Evolutionary conservation across 257 asterid genomes (phyloP).

Genomic region (Solanum arcanum): DNA sequence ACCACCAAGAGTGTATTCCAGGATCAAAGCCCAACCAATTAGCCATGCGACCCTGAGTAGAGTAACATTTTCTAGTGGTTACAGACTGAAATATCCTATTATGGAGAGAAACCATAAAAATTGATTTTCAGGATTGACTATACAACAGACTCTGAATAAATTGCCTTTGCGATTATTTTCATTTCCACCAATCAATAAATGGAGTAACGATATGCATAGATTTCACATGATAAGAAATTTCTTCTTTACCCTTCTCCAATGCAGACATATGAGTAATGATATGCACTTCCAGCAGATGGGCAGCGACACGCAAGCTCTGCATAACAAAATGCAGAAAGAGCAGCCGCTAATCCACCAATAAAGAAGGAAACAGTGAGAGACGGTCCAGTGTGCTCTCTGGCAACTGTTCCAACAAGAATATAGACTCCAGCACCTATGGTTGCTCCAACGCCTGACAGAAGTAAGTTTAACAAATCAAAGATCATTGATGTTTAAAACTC

Average conservation of each 20-base stretch:
- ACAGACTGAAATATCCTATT: not conserved
- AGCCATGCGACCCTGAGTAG: conserved; percentile 81
- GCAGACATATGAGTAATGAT: conserved; percentile 89
- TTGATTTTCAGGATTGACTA: not conserved
- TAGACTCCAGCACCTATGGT: conserved; percentile 97
- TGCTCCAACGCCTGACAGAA: conserved; percentile 68
- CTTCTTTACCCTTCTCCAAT: conserved; percentile 79
- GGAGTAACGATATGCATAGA: not conserved
- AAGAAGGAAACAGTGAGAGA: conserved; percentile 82
- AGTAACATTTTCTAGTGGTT: not conserved
- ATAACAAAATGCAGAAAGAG: conserved; percentile 91
- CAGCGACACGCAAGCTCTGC: conserved; percentile 94
- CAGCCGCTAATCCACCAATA: conserved; percentile 95
- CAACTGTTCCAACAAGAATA: conserved; percentile 93
- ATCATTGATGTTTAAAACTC: not conserved
- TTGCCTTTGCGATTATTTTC: not conserved
- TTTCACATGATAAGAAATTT: not conserved
- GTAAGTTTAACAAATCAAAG: not conserved
- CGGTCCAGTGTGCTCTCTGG: conserved; percentile 92
- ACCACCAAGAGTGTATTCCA: conserved; percentile 96
- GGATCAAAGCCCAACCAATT: conserved; percentile 91
- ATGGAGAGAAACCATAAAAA: not conserved
- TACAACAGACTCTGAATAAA: not conserved
- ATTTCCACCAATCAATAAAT: not conserved
- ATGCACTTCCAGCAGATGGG: conserved; percentile 99